phyloP scores from a whole-genome alignment of 352 stramenopile species.

The Saprolegnia parasitica region DNA sequence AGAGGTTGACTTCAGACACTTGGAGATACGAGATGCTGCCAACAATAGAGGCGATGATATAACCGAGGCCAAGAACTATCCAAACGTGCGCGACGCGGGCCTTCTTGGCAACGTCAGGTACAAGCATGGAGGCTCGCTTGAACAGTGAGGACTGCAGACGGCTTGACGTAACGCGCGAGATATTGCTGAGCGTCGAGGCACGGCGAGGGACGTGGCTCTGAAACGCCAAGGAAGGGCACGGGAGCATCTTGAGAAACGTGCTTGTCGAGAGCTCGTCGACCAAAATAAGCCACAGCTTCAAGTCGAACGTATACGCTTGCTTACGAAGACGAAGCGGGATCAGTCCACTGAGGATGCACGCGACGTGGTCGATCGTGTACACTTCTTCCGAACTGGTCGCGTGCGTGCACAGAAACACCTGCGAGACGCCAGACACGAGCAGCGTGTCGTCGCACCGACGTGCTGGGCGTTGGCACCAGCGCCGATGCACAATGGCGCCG shows the following conservation, averaged over 20 bases:
- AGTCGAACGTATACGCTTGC: slow-evolving; percentile 2
- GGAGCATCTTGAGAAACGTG: neutral
- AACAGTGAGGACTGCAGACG: too few relatives aligned
- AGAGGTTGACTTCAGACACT: neutral
- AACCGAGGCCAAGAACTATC: neutral
- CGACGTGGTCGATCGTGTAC: neutral
- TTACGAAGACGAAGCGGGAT: neutral
- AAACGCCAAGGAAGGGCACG: neutral
- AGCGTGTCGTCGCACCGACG: neutral
- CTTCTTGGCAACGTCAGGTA: too few relatives aligned
- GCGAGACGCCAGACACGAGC: neutral
- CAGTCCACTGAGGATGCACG: neutral
- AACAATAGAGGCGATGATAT: neutral
- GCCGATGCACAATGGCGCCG: neutral
- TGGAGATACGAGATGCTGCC: slow-evolving; percentile 16
- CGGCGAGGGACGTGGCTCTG: neutral
- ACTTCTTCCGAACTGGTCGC: neutral
- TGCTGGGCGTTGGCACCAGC: neutral
- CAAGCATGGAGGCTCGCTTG: too few relatives aligned
- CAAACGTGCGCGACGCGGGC: neutral
- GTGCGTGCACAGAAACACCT: neutral
- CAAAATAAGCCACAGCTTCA: slow-evolving; percentile 9
- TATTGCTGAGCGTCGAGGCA: neutral
- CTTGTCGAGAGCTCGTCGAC: neutral
- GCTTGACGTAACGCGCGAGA: neutral